Evolutionary conservation across 768 basidiomycete genomes (phyloP).

Genomic region (Lactifluus subvellereus): DNA sequence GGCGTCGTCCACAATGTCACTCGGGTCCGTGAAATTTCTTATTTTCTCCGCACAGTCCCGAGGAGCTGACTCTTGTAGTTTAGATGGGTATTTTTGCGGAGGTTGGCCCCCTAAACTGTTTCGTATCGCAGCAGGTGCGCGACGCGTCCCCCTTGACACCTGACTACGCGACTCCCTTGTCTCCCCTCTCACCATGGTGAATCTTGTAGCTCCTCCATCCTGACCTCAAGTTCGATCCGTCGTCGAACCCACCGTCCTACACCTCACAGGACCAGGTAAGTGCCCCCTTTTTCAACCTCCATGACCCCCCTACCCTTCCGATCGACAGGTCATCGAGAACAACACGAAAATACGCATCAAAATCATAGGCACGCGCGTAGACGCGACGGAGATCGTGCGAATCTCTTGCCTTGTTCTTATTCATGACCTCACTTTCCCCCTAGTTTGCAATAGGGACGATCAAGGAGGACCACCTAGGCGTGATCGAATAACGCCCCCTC

Average conservation of each 20-base stretch:
- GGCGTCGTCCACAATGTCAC: constrained; percentile 93
- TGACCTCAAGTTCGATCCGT: constrained; percentile 92
- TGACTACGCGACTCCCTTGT: neutral
- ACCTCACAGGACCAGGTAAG: constrained; percentile 81
- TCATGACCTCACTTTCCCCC: neutral
- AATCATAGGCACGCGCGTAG: constrained; percentile 97
- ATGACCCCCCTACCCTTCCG: neutral
- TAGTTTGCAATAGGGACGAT: constrained; percentile 97
- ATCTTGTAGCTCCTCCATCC: constrained; percentile 75
- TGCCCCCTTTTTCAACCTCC: neutral
- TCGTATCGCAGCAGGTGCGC: constrained; percentile 90
- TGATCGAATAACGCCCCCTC: constrained; percentile 54
- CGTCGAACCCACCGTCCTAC: constrained; percentile 95
- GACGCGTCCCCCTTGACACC: neutral
- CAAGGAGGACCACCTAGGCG: constrained; percentile 96
- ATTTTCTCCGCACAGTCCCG: no score
- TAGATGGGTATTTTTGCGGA: constrained; percentile 99
- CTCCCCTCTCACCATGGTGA: neutral
- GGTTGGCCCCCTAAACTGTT: constrained; percentile 89
- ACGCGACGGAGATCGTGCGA: constrained; percentile 94
- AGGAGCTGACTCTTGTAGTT: neutral
- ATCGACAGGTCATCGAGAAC: constrained; percentile 78
- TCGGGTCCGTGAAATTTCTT: constrained; percentile 53
- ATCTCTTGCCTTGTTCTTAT: neutral
- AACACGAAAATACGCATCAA: constrained; percentile 89